A percentile compares a stretch with the other conserved stretches of the same genome.
phyloP scores from a whole-genome alignment of 2,329 filamentous ascomycete genomes.

The Clarireedia paspali region DNA sequence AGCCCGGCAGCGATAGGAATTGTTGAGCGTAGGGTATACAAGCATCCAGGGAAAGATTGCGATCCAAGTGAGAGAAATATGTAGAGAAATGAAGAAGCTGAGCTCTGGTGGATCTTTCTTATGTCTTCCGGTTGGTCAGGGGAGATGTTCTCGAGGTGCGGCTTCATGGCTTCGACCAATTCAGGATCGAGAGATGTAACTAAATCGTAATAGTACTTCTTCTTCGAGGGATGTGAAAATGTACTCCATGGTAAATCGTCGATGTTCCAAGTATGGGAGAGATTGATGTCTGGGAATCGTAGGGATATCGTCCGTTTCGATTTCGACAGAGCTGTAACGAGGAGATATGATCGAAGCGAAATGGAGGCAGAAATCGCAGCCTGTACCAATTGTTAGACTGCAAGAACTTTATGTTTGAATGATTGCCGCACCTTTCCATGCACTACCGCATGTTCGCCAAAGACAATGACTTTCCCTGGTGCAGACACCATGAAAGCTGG shows the following conservation, averaged over 20 bases:
- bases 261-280: constrained; percentile 91
- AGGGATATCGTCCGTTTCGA: constrained; percentile 81
- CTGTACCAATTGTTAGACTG: constrained; percentile 33
- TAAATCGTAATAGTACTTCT: constrained; percentile 90
- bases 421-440: constrained; percentile 67
- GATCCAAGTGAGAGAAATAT: constrained; percentile 83
- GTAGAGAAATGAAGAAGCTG: constrained; percentile 83
- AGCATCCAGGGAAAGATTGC: constrained; percentile 67
- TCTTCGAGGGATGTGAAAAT: constrained; percentile 76
- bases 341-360: constrained; percentile 90
- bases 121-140: constrained; percentile 55
- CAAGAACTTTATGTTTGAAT: neutral
- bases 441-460: constrained; percentile 96
- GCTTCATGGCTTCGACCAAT: constrained; percentile 71
- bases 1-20: constrained; percentile 89
- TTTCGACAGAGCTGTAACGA: constrained; percentile 90
- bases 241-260: constrained; percentile 79
- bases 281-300: constrained; percentile 82
- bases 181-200: constrained; percentile 79
- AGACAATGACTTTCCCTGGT: constrained; percentile 96
- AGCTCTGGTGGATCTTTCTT: constrained; percentile 76
- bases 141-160: constrained; percentile 68
- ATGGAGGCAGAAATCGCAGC: constrained; percentile 92
- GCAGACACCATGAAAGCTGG: constrained; percentile 97
- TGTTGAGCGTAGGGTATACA: constrained; percentile 87